Base-by-base conservation (phyloP, 371 early-diverging fungal genomes). In the Mortierella sp. region DNA sequence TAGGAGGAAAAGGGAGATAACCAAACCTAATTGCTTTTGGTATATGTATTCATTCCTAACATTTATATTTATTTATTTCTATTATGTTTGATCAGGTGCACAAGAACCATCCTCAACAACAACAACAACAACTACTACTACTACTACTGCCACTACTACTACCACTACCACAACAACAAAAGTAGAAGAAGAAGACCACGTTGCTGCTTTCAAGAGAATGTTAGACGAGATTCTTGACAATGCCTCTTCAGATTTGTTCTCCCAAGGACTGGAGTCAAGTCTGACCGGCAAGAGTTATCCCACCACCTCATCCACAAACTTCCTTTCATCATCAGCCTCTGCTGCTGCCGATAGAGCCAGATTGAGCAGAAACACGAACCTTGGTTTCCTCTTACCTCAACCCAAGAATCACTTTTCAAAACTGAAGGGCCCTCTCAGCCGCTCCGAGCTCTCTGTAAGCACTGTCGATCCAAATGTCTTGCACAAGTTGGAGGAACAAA, bases 401-500 rank as follows among this genome's bases (percentile, higher is more conserved):
- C 77, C 77, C 38, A 77, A 77, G 52, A 68, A 60, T 48, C 65
- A 63, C 19, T 72, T 77, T 60, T 65, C 69, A 40, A 77, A 72
- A 32, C 66, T 76, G 13, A 76, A 67, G 58, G 61, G 40, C 3
- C n/a, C 58, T 24, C 66, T 58, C 50, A 64, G 47, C 38, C 66
- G 69, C 32, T 40, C 72, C 32, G 78, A 80, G 9, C 65, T 69
- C 21, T 59, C 80, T 4, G 64, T 65, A 4, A 81, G 36, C 28
- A 59, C 61, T 43, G 81, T 81, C 53, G 81, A 81, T 32, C 41
- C 59, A 8, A 69, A 68, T 24, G 69, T 81, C 7, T 47, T 81
- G 40, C 79, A 81, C 64, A 81, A 81, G 63, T 60, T 81, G 63
- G 76, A 81, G 43, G 81, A 81, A 38, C 81, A 81, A 52, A 81